Conservation (phyloP, 495 filamentous ascomycete genomes). For the Penicillium robsamsonii region DNA sequence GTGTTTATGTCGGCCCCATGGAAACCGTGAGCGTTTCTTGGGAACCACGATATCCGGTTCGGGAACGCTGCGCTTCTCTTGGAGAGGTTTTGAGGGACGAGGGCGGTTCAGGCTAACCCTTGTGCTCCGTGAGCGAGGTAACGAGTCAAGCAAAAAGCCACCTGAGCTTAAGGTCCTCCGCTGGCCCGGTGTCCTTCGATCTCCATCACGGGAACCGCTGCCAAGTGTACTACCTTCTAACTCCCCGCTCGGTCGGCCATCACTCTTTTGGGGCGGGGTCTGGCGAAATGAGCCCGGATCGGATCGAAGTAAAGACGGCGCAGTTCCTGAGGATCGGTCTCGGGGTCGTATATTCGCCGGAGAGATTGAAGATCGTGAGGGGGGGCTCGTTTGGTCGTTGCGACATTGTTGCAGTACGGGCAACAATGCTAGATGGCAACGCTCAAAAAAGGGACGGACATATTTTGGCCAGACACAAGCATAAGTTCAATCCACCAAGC, state of each 20-base stretch:
- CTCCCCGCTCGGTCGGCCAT: slow-evolving; percentile 35
- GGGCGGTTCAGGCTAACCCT: slow-evolving; percentile 27
- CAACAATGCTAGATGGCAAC: slow-evolving; percentile 24
- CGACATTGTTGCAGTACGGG: slow-evolving; percentile 26
- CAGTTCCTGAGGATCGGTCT: slow-evolving; percentile 6
- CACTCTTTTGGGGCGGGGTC: slow-evolving; percentile 28
- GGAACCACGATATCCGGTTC: slow-evolving; percentile 33
- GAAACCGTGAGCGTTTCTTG: slow-evolving; percentile 43
- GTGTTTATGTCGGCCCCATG: slow-evolving; percentile 38
- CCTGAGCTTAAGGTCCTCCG: slow-evolving; percentile 41
- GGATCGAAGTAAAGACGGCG: slow-evolving; percentile 14
- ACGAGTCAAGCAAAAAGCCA: slow-evolving; percentile 47
- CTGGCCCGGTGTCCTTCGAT: slow-evolving; percentile 26
- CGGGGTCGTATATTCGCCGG: slow-evolving; percentile 16
- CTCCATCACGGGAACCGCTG: slow-evolving; percentile 41
- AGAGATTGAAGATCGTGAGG: slow-evolving; percentile 18
- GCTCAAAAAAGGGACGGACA: slow-evolving; percentile 24
- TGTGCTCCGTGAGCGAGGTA: slow-evolving; percentile 33
- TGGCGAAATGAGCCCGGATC: slow-evolving; percentile 22
- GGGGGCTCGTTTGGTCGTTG: slow-evolving; percentile 22
- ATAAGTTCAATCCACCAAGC: slow-evolving; percentile 17
- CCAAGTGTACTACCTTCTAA: slow-evolving; percentile 44
- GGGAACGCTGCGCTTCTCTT: slow-evolving; percentile 33
- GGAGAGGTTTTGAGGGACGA: slow-evolving; percentile 27
- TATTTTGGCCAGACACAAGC: slow-evolving; percentile 18